Conservation (phyloP, 2,329 filamentous ascomycete genomes). For the Microcyclosporella mali region DNA sequence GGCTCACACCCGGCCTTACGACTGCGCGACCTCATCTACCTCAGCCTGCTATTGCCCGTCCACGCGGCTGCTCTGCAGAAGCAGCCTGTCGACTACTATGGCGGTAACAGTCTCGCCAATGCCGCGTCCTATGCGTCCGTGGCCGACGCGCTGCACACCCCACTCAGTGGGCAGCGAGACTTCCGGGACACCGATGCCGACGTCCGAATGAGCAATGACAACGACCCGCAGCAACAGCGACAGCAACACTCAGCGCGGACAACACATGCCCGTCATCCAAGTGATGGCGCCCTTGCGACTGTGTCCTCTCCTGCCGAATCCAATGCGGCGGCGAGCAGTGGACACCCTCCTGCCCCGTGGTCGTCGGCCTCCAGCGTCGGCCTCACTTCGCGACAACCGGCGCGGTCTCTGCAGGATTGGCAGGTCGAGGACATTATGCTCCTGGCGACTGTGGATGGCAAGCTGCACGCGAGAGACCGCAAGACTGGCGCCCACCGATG, state of each 20-base stretch:
- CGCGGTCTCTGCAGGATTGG: slow-evolving; percentile 98
- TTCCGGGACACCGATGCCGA: slow-evolving; percentile 26
- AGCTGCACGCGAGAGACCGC: slow-evolving; percentile 84
- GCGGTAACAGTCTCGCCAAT: slow-evolving; percentile 16
- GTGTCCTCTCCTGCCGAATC: slow-evolving; percentile 75
- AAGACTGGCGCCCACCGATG: slow-evolving; percentile 78
- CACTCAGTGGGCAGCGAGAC: slow-evolving; percentile 22
- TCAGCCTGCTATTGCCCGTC: slow-evolving; percentile 27
- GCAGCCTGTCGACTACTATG: slow-evolving; percentile 22
- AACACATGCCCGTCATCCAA: slow-evolving; percentile 27
- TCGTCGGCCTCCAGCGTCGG: slow-evolving; percentile 52
- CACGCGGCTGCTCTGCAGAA: slow-evolving; percentile 35
- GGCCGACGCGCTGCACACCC: slow-evolving; percentile 24
- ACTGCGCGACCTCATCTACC: slow-evolving; percentile 26
- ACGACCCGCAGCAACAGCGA: slow-evolving; percentile 3
- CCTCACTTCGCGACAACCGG: slow-evolving; percentile 73
- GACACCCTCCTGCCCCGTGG: slow-evolving; percentile 58
- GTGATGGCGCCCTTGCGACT: slow-evolving; percentile 96
- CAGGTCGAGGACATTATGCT: slow-evolving; percentile 99
- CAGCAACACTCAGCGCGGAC: slow-evolving; percentile 18
- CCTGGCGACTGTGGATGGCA: slow-evolving; percentile 98
- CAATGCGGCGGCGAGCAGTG: slow-evolving; percentile 71
- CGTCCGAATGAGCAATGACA: slow-evolving; percentile 13
- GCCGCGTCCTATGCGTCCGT: slow-evolving; percentile 17
- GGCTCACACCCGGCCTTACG: slow-evolving; percentile 22